Conservation (phyloP, 495 filamentous ascomycete species). For the Daldinia loculata region DNA sequence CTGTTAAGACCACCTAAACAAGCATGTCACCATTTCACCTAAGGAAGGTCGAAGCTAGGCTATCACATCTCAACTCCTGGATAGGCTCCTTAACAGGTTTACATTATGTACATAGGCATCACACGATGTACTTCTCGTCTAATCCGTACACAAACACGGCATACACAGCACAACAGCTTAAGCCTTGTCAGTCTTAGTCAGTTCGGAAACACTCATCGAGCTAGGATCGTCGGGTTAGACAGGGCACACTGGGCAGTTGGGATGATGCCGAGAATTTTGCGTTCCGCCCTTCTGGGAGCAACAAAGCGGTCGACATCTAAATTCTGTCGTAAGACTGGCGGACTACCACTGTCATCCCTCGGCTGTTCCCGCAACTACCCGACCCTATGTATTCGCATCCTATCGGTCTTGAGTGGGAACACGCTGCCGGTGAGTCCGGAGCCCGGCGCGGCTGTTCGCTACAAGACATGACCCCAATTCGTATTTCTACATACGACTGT, state of each 20-base stretch:
- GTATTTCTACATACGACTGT: constrained; percentile 2
- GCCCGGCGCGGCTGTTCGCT: constrained; percentile 10
- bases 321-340: constrained; percentile 44
- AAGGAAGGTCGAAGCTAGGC: constrained; percentile 8
- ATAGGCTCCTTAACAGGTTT: neutral
- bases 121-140: constrained; percentile 5
- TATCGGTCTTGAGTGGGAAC: constrained; percentile 28
- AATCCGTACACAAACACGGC: constrained; percentile 12
- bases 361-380: constrained; percentile 33
- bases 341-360: constrained; percentile 22
- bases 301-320: constrained; percentile 26
- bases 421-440: constrained; percentile 19
- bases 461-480: constrained; percentile 10
- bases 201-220: constrained; percentile 24
- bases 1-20: constrained; percentile 6
- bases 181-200: constrained; percentile 42
- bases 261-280: constrained; percentile 22
- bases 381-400: constrained; percentile 10
- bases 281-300: constrained; percentile 24
- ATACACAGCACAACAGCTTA: constrained; percentile 13
- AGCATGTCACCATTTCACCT: constrained; percentile 21
- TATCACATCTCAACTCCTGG: constrained; percentile 8
- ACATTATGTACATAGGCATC: neutral
- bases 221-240: constrained; percentile 31
- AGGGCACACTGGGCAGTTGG: constrained; percentile 5